phyloP scores from a whole-genome alignment of 2,329 filamentous ascomycete species.

The Colletotrichum salicis region DNA sequence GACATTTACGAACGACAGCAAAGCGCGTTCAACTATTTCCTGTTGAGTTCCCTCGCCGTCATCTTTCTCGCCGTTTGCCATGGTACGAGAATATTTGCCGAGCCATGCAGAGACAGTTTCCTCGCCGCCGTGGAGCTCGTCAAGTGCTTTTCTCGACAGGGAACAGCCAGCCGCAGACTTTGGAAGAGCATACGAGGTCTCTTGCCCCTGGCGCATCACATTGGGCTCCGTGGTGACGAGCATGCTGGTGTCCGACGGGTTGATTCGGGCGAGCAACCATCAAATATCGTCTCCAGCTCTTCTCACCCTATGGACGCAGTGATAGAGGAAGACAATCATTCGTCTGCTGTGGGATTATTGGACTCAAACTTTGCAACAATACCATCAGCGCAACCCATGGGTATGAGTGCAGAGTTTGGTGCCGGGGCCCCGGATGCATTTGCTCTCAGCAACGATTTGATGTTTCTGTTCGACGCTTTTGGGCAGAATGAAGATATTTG shows the following conservation, averaged over 20 bases:
- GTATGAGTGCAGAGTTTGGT: conserved; percentile 4
- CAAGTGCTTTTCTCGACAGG: conserved; percentile 45
- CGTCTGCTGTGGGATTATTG: not conserved
- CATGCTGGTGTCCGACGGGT: not conserved
- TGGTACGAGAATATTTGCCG: conserved; percentile 53
- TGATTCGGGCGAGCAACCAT: not conserved
- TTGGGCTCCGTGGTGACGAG: conserved; percentile 38
- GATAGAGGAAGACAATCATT: not conserved
- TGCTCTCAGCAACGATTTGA: conserved; percentile 47
- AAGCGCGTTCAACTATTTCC: conserved; percentile 53
- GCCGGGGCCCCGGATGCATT: conserved; percentile 44
- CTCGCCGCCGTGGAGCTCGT: conserved; percentile 46
- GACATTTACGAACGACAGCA: conserved; percentile 51
- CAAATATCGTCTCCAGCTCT: not conserved
- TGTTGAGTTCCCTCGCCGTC: conserved; percentile 50
- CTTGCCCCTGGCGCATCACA: conserved; percentile 43
- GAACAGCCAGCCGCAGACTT: conserved; percentile 44
- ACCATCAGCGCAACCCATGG: not conserved
- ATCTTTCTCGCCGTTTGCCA: conserved; percentile 57
- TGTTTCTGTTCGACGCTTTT: conserved; percentile 49
- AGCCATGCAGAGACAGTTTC: conserved; percentile 46
- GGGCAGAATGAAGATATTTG: conserved; percentile 36
- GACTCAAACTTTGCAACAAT: not conserved
- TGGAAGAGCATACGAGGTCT: conserved; percentile 50
- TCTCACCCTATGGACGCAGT: conserved; percentile 16